Conservation (phyloP, 2,329 filamentous ascomycete species). For the Fusarium torulosum region DNA sequence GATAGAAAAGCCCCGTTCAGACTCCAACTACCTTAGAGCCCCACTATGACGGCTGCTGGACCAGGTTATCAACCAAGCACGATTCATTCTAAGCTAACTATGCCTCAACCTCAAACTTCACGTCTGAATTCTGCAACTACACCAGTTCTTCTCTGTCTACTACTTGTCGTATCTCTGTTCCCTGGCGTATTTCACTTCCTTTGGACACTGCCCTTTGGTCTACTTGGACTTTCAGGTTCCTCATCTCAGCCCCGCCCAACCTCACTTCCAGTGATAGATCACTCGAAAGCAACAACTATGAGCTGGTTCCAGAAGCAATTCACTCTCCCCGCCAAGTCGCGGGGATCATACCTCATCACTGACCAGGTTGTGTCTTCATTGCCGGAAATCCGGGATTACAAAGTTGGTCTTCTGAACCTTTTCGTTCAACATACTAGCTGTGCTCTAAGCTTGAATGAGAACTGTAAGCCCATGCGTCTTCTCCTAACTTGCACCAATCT, state of each 20-base stretch:
- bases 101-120: slow-evolving; percentile 60
- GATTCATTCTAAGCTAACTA: slow-evolving; percentile 48
- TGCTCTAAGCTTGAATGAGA: slow-evolving; percentile 93
- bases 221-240: slow-evolving; percentile 53
- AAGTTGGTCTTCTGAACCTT: slow-evolving; percentile 86
- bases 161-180: slow-evolving; percentile 66
- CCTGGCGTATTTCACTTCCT: slow-evolving; percentile 65
- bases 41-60: slow-evolving; percentile 44
- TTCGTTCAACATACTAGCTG: slow-evolving; percentile 97
- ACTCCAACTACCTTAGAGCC: slow-evolving; percentile 47
- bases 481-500: no score
- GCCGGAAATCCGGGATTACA: slow-evolving; percentile 85
- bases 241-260: slow-evolving; percentile 49
- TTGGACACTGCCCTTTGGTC: slow-evolving; percentile 61
- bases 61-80: slow-evolving; percentile 31
- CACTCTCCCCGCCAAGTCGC: slow-evolving; percentile 78
- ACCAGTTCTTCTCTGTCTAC: slow-evolving; percentile 58
- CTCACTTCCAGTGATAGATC: slow-evolving; percentile 42
- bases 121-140: slow-evolving; percentile 56
- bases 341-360: slow-evolving; percentile 92
- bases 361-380: slow-evolving; percentile 77
- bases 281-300: slow-evolving; percentile 58
- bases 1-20: slow-evolving; percentile 18
- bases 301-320: slow-evolving; percentile 90
- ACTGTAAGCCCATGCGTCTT: slow-evolving; percentile 64